Percentiles rank a stretch among this genome's conserved stretches.
phyloP scores from a whole-genome alignment of 495 filamentous ascomycete species.

The Daldinia vernicosa region DNA sequence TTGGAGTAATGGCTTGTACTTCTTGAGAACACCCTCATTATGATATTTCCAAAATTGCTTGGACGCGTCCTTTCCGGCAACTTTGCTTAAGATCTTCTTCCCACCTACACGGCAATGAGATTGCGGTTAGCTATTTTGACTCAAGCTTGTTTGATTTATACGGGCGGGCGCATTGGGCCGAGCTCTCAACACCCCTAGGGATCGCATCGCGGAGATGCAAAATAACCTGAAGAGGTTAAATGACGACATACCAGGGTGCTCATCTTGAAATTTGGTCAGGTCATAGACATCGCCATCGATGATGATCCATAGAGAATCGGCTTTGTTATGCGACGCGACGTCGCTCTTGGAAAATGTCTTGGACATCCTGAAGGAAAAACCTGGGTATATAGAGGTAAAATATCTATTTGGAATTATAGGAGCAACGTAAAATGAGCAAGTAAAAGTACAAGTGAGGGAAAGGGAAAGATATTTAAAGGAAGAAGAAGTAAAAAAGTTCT shows the following conservation, averaged over 20 bases:
- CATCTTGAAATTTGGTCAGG: conserved; percentile 90
- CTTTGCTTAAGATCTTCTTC: conserved; percentile 95
- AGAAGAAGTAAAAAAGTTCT: background rate
- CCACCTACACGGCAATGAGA: conserved; percentile 66
- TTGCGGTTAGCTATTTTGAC: conserved; percentile 8
- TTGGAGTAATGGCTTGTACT: conserved; percentile 87
- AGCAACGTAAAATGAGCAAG: conserved; percentile 3
- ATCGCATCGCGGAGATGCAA: conserved; percentile 20
- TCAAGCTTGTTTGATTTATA: conserved; percentile 13
- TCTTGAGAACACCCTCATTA: conserved; percentile 92
- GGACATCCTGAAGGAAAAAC: conserved; percentile 69
- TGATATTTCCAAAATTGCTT: conserved; percentile 99
- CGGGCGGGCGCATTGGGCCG: conserved; percentile 11
- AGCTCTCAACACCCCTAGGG: conserved; percentile 20
- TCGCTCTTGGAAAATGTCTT: conserved; percentile 85
- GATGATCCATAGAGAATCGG: conserved; percentile 85
- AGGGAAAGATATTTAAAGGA: conserved; percentile 1
- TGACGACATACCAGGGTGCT: conserved; percentile 80
- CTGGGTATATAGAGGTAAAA: conserved; percentile 5
- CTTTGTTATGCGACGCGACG: conserved; percentile 89
- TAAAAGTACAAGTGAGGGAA: background rate
- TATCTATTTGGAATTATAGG: conserved; percentile 1
- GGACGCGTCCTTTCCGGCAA: conserved; percentile 95
- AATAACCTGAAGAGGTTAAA: background rate
- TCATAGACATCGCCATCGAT: conserved; percentile 98